Evolutionary conservation across 805 yeast species (phyloP).

Genomic region (Saturnispora quitensis): DNA sequence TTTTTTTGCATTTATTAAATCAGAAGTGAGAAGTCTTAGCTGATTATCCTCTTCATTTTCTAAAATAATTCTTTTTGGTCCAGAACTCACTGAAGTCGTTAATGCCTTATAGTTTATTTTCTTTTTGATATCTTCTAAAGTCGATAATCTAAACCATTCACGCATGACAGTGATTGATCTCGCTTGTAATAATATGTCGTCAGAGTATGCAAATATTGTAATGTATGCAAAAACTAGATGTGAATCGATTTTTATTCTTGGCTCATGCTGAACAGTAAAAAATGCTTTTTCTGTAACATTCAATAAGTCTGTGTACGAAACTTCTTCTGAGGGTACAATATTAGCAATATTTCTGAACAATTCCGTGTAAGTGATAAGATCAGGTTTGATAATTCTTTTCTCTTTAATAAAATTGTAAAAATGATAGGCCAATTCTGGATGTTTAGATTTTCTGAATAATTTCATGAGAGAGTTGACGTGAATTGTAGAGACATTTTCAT

Average conservation of each 20-base stretch:
- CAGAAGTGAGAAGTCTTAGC: conserved; percentile 8
- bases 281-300: conserved; percentile 18
- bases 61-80: not conserved
- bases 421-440: conserved; percentile 31
- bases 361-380: conserved; percentile 28
- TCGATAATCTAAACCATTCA: conserved; percentile 23
- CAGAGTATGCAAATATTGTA: conserved; percentile 19
- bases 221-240: conserved; percentile 19
- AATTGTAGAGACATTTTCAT: conserved; percentile 26
- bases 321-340: conserved; percentile 2
- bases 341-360: conserved; percentile 17
- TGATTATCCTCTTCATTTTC: not conserved
- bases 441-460: conserved; percentile 34
- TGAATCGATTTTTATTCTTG: conserved; percentile 14
- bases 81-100: not conserved
- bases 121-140: conserved; percentile 15
- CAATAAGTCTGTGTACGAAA: conserved; percentile 14
- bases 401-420: conserved; percentile 26
- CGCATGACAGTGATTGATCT: conserved; percentile 21
- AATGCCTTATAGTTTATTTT: conserved; percentile 6
- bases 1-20: conserved; percentile 16
- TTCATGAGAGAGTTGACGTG: conserved; percentile 40
- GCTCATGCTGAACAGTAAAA: conserved; percentile 15
- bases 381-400: conserved; percentile 22
- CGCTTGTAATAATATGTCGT: conserved; percentile 20